phyloP scores from a whole-genome alignment of 192 early-diverging fungal species.

The Mortierella claussenii region DNA sequence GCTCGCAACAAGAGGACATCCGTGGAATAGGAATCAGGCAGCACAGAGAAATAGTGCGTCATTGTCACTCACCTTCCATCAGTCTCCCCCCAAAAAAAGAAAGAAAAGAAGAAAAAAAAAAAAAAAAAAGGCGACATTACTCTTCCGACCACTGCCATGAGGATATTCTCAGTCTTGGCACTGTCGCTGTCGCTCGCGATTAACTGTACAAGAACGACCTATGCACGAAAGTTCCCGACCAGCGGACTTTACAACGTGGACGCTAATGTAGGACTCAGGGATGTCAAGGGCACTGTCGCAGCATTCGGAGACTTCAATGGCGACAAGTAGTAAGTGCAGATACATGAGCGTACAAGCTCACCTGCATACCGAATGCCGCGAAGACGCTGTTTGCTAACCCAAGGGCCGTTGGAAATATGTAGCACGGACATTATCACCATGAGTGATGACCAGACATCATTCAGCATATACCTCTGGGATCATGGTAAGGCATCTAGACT shows the following conservation, averaged over 20 bases:
- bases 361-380: too few species aligned
- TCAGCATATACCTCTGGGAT: slow-evolving; percentile 80
- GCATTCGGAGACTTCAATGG: slow-evolving; percentile 91
- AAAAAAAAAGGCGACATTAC: too few species aligned
- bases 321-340: slow-evolving; percentile 72
- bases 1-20: too few species aligned
- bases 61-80: too few species aligned
- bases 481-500: slow-evolving; percentile 62
- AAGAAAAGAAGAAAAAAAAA: too few species aligned
- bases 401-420: too few species aligned
- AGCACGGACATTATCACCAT: slow-evolving; percentile 87
- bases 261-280: slow-evolving; percentile 65
- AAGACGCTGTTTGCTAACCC: too few species aligned
- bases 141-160: too few species aligned
- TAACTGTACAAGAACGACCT: slow-evolving; percentile 4
- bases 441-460: slow-evolving; percentile 69
- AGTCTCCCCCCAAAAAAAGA: too few species aligned
- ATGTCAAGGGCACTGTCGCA: slow-evolving; percentile 76
- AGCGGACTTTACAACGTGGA: slow-evolving; percentile 71
- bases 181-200: slow-evolving; percentile 4
- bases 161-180: slow-evolving; percentile 11
- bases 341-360: too few species aligned
- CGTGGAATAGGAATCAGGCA: too few species aligned
- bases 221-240: slow-evolving; percentile 42
- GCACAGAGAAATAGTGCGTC: too few species aligned